phyloP scores from a whole-genome alignment of 306 rosid species.

The Begonia masoniana region DNA sequence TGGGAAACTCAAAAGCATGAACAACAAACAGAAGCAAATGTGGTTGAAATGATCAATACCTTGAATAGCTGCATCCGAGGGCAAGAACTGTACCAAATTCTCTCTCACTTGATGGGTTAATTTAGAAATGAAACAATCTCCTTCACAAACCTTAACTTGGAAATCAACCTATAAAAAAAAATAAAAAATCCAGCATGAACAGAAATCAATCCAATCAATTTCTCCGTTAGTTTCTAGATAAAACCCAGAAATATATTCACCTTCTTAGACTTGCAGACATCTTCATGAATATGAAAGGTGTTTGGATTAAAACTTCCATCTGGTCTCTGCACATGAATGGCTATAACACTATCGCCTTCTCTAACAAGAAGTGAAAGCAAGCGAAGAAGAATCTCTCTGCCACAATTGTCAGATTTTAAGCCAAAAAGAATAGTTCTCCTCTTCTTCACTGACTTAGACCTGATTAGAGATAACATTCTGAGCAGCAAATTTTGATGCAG shows the following conservation, averaged over 20 bases:
- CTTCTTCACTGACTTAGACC: slow-evolving; percentile 17
- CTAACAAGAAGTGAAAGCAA: slow-evolving; percentile 18
- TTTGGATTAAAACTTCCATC: slow-evolving; percentile 29
- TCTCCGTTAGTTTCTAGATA: not conserved
- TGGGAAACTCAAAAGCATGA: slow-evolving; percentile 5
- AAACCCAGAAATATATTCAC: not conserved
- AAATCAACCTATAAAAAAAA: slow-evolving; percentile 31
- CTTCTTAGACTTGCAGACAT: slow-evolving; percentile 35
- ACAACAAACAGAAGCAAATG: slow-evolving; percentile 1
- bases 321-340: slow-evolving; percentile 18
- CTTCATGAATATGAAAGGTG: slow-evolving; percentile 38
- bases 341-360: slow-evolving; percentile 24
- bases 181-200: not conserved
- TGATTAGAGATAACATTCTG: slow-evolving; percentile 17
- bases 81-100: slow-evolving; percentile 23
- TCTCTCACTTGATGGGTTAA: slow-evolving; percentile 27
- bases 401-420: slow-evolving; percentile 16
- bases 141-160: slow-evolving; percentile 28
- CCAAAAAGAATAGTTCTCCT: slow-evolving; percentile 23
- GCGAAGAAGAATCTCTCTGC: slow-evolving; percentile 30
- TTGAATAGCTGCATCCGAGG: slow-evolving; percentile 29
- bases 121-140: slow-evolving; percentile 26
- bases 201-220: not conserved
- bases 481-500: too few relatives aligned
- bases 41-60: slow-evolving; percentile 11